Percentiles rank a stretch among this genome's conserved stretches.
Evolutionary conservation across 805 yeast species (phyloP).

Genomic region (Candida yuanshanica): DNA sequence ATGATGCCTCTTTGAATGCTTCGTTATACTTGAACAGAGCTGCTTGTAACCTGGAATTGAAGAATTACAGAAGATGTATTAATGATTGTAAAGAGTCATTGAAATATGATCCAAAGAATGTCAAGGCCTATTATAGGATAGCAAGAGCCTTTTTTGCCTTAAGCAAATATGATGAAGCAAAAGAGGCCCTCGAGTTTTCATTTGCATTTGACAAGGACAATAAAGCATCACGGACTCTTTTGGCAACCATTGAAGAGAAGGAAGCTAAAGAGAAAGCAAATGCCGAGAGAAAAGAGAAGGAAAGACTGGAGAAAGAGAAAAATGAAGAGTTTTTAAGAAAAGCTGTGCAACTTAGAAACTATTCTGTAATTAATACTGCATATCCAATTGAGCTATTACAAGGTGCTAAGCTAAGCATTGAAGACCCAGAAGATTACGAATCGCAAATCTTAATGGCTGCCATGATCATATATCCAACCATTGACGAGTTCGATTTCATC

Average conservation of each 20-base stretch:
- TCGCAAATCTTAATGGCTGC: conserved; percentile 83
- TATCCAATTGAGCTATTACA: conserved; percentile 53
- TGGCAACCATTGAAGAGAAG: conserved; percentile 35
- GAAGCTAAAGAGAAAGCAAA: conserved; percentile 27
- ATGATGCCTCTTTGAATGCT: conserved; percentile 46
- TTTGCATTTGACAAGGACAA: conserved; percentile 54
- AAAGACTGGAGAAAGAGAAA: conserved; percentile 34
- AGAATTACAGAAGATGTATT: conserved; percentile 80
- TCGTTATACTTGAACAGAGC: conserved; percentile 79
- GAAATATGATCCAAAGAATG: conserved; percentile 55
- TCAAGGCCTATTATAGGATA: conserved; percentile 82
- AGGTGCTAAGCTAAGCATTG: conserved; percentile 49
- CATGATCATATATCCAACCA: conserved; percentile 73
- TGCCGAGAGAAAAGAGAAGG: conserved; percentile 27
- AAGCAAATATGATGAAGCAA: conserved; percentile 66
- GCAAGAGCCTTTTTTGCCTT: conserved; percentile 74
- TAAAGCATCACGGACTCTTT: conserved; percentile 44
- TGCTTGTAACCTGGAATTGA: conserved; percentile 81
- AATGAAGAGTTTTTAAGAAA: conserved; percentile 40
- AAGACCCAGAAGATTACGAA: conserved; percentile 60
- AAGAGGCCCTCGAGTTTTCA: conserved; percentile 61
- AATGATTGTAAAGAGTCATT: conserved; percentile 79
- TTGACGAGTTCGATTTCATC: conserved; percentile 77
- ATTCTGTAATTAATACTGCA: conserved; percentile 42
- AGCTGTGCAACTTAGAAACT: conserved; percentile 59